Conservation (phyloP, 306 rosid genomes). For the Fagus sylvatica region DNA sequence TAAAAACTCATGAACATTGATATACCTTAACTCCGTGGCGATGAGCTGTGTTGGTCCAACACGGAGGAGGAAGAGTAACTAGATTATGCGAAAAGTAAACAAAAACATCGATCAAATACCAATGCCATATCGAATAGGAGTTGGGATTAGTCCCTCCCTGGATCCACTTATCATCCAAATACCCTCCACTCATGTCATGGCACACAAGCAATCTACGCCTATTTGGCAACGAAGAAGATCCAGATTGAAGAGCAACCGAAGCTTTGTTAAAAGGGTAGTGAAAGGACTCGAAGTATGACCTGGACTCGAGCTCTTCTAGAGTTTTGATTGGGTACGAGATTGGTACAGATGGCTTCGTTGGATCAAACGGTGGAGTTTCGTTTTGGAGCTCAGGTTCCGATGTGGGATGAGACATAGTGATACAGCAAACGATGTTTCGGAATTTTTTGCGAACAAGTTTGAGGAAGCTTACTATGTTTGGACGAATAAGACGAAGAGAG, state of each 20-base stretch:
- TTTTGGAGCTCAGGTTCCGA: slow-evolving; percentile 17
- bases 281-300: slow-evolving; percentile 76
- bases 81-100: slow-evolving; percentile 82
- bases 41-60: slow-evolving; percentile 81
- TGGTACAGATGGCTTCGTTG: slow-evolving; percentile 59
- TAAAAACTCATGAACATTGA: not conserved
- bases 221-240: slow-evolving; percentile 45
- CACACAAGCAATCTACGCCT: slow-evolving; percentile 81
- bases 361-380: slow-evolving; percentile 52
- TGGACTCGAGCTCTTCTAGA: slow-evolving; percentile 64
- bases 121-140: slow-evolving; percentile 86
- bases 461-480: slow-evolving; percentile 11
- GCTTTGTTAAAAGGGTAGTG: slow-evolving; percentile 84
- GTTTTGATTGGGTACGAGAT: slow-evolving; percentile 86
- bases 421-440: slow-evolving; percentile 6
- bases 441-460: slow-evolving; percentile 4
- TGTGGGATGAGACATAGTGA: slow-evolving; percentile 40
- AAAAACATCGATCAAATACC: slow-evolving; percentile 88
- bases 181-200: slow-evolving; percentile 92
- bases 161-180: slow-evolving; percentile 79
- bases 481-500: slow-evolving; percentile 15
- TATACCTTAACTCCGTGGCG: slow-evolving; percentile 89
- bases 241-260: slow-evolving; percentile 43
- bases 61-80: slow-evolving; percentile 89
- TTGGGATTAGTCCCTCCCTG: slow-evolving; percentile 80